phyloP scores from a whole-genome alignment of 2,329 filamentous ascomycete species.

The Dissoconium aciculare region DNA sequence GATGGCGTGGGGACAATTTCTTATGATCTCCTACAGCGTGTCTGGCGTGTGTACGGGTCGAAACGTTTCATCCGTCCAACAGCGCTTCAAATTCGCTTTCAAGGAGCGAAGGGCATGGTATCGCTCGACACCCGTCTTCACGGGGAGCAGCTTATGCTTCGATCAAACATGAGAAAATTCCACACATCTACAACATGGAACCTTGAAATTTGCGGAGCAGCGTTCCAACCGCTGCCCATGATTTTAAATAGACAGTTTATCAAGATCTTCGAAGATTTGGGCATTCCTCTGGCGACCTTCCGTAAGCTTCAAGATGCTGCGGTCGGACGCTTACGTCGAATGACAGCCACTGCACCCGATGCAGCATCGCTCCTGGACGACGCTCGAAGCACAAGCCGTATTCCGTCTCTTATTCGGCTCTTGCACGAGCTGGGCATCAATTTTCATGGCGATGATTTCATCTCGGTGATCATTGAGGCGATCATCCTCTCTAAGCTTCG shows the following conservation, averaged over 20 bases:
- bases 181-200: slow-evolving; percentile 37
- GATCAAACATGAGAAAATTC: slow-evolving; percentile 72
- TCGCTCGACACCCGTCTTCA: slow-evolving; percentile 47
- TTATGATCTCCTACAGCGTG: slow-evolving; percentile 38
- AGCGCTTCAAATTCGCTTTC: slow-evolving; percentile 59
- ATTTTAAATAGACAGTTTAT: slow-evolving; percentile 67
- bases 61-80: slow-evolving; percentile 39
- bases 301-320: slow-evolving; percentile 48
- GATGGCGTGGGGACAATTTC: slow-evolving; percentile 71
- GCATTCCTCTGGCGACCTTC: slow-evolving; percentile 45
- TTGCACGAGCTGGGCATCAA: slow-evolving; percentile 45
- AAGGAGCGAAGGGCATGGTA: slow-evolving; percentile 64
- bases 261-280: slow-evolving; percentile 73
- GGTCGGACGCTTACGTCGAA: slow-evolving; percentile 42
- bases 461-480: slow-evolving; percentile 56
- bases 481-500: slow-evolving; percentile 55
- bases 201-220: slow-evolving; percentile 58
- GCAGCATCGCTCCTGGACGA: slow-evolving; percentile 51
- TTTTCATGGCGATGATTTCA: slow-evolving; percentile 53
- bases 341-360: slow-evolving; percentile 44
- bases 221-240: slow-evolving; percentile 50
- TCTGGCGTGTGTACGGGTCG: slow-evolving; percentile 42
- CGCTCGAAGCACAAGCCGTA: slow-evolving; percentile 44
- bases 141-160: slow-evolving; percentile 46
- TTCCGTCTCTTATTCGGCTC: slow-evolving; percentile 48